phyloP scores from a whole-genome alignment of 179 eudicot species.

The Vitellaria paradoxa region DNA sequence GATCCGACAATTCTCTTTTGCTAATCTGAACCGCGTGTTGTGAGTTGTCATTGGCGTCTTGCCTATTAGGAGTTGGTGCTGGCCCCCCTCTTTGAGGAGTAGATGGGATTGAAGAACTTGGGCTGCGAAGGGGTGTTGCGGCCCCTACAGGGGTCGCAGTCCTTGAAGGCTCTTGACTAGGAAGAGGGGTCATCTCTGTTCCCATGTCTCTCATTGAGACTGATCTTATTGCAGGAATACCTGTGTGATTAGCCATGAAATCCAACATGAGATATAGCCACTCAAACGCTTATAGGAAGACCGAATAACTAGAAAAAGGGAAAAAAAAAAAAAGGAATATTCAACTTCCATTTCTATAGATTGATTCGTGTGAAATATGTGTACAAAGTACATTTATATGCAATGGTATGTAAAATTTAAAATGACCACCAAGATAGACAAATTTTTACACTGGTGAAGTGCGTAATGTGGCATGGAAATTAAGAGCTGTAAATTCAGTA shows the following conservation, averaged over 20 bases:
- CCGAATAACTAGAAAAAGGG: no score
- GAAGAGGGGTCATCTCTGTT: conserved; percentile 91
- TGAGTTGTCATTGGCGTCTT: conserved; percentile 15
- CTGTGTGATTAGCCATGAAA: conserved; percentile 22
- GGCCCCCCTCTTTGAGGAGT: conserved; percentile 72
- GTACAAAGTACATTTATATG: not conserved
- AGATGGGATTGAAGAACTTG: conserved; percentile 79
- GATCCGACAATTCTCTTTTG: conserved; percentile 62
- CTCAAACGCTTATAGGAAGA: no score
- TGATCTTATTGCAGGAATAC: conserved; percentile 54
- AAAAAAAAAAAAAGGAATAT: no score
- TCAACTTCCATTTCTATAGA: no score
- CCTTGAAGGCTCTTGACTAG: conserved; percentile 94
- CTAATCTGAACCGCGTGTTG: conserved; percentile 26
- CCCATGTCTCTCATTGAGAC: conserved; percentile 99
- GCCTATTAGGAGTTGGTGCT: conserved; percentile 38
- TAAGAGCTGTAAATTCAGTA: not conserved
- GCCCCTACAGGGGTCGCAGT: conserved; percentile 78
- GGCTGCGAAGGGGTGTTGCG: conserved; percentile 80
- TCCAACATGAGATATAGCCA: not conserved
- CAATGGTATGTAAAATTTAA: not conserved
- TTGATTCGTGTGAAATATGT: no score
- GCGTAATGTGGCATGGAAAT: not conserved
- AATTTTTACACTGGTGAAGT: not conserved
- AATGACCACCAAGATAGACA: not conserved